Evolutionary conservation across 192 early-diverging fungal genomes (phyloP), one percentile per base, ranked within the genome.

Genomic region (Coemansia aciculifera): DNA sequence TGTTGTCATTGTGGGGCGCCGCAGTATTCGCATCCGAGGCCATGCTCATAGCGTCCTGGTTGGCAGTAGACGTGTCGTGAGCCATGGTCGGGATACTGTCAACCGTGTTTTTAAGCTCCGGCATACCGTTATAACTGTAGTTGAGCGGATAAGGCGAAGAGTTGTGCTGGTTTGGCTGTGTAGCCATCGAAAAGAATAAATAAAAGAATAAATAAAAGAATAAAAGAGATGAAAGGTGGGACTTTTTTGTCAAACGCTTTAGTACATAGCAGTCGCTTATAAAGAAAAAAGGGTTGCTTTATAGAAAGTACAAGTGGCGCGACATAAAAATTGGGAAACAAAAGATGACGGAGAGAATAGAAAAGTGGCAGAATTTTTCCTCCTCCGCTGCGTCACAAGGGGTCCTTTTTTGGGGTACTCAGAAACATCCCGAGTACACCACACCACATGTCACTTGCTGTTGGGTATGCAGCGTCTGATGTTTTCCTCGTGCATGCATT

Each of bases 91-190:
- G 71, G 23, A 73, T 46, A 11, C 43, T 36, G 5, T 71, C 77
- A 23, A 7, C 24, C 19, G 64, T 72, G 19, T 32, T 69, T 52
- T 66, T 62, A 29, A 81, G 52, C 48, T 81, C 66, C 10, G 72
- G 49, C 79, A 81, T 76, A 11, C 79, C 79, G 27, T 73, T 71
- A 49, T 59, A 76, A 62, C 70, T 76, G 24, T 81, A 81, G 64
- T 72, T 81, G 34, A 66, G 59, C 17, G 62, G 24, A 34, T 70
- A 69, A 3, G 66, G 56, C 32, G 19, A 48, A 48, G n/a, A 48
- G 19, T 19, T 48, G 21, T 32, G 63, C 11, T 38, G 54, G 42
- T 61, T 42, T 43, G 19, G 66, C 48, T 69, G 73, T 7, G 62
- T 44, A 42, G 64, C 63, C 42, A 38, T 62, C 21, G 34, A 57